Percentiles rank a stretch among this genome's conserved stretches.
phyloP scores from a whole-genome alignment of 345 rosid species.

The Lepidium africanum region DNA sequence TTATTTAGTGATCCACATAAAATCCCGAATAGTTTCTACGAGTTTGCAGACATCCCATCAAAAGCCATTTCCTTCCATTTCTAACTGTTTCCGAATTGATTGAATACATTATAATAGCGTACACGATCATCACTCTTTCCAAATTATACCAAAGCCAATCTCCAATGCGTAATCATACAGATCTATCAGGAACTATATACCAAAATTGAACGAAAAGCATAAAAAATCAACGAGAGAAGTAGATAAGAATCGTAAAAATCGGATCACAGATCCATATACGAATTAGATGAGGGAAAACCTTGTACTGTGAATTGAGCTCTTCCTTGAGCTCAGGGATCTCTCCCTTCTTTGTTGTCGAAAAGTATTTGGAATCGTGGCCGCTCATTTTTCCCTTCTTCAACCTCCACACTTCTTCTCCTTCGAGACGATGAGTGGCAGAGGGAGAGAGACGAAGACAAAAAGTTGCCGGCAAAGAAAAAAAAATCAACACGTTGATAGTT shows the following conservation, averaged over 20 bases:
- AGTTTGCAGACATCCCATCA: neutral
- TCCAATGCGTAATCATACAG: constrained; percentile 13
- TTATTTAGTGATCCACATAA: neutral
- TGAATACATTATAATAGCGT: neutral
- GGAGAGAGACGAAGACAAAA: neutral
- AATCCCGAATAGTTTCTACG: neutral
- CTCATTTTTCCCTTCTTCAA: constrained; percentile 46
- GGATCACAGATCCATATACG: constrained; percentile 18
- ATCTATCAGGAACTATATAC: constrained; percentile 21
- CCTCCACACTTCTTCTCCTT: constrained; percentile 1
- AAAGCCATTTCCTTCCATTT: neutral
- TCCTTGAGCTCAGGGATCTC: constrained; percentile 97
- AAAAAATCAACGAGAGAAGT: neutral
- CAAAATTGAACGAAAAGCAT: neutral
- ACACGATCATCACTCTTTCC: neutral
- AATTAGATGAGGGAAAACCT: constrained; percentile 34
- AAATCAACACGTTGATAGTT: neutral
- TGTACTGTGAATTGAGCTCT: constrained; percentile 94
- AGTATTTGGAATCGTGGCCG: constrained; percentile 96
- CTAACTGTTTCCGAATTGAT: neutral
- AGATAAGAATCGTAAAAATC: neutral
- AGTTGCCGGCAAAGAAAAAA: neutral
- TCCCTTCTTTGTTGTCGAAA: constrained; percentile 94
- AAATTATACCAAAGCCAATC: neutral
- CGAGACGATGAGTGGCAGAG: neutral